These are phyloP conservation scores for Arthroderma uncinatum DNA, from an alignment of 2,329 filamentous ascomycete species.

Conservation along the genomic window DNA sequence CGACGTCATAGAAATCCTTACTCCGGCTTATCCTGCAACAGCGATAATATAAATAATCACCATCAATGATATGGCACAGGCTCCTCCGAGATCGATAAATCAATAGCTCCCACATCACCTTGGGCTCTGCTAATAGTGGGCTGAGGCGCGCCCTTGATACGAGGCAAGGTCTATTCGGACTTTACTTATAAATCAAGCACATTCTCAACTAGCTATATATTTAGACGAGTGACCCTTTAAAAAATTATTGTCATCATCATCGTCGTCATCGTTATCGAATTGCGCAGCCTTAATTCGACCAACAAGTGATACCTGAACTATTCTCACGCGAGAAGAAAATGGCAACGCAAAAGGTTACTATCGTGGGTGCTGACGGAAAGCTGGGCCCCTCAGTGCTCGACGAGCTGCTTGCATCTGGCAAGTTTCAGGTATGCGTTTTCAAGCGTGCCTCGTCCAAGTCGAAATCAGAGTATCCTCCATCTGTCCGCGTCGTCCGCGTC, in stretches of 20 bases:
- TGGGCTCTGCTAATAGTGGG: too few species aligned
- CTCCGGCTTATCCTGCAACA: too few species aligned
- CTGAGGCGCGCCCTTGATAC: not conserved
- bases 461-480: conserved; percentile 4
- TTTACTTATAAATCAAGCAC: too few species aligned
- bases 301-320: too few species aligned
- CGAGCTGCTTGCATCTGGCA: conserved; percentile 5
- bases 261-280: too few species aligned
- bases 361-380: conserved; percentile 9
- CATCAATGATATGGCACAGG: not conserved
- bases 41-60: too few species aligned
- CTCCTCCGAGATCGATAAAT: too few species aligned
- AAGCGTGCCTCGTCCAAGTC: conserved; percentile 10
- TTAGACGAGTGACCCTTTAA: not conserved
- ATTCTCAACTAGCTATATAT: too few species aligned
- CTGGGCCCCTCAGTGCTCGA: conserved; percentile 8
- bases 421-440: conserved; percentile 8
- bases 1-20: too few species aligned
- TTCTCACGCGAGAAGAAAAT: not conserved
- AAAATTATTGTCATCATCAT: not conserved
- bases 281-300: too few species aligned
- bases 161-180: too few species aligned
- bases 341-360: conserved; percentile 7
- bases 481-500: conserved; percentile 1
- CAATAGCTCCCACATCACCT: too few species aligned